Evolutionary conservation across 768 basidiomycete genomes (phyloP), one percentile per base, ranked within the genome.

Genomic region (Pisolithus orientalis): DNA sequence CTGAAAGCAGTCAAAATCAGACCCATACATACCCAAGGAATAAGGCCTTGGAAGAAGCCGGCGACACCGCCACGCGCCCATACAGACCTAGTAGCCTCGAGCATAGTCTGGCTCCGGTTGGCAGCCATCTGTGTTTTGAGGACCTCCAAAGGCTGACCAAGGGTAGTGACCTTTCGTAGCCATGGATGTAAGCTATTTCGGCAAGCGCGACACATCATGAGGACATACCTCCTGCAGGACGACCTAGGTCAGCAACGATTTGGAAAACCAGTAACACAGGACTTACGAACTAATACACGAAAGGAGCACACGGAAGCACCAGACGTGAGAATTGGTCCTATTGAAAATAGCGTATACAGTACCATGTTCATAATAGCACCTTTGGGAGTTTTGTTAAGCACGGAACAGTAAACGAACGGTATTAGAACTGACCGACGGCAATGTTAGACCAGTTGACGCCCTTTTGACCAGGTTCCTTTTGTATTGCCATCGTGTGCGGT

Each of bases 301-400:
- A 37, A 50, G 34, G 31, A 37, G 6, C 29, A 47, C 31, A 27
- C 48, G 53, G 27, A n/a, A 24, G 50, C 39, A 34, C 52, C 27
- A 17, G 17, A 47, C 56, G 45, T 60, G 32, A 50, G 49, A 52
- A 39, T 47, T 28, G 39, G n/a, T n/a, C 50, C 7, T 5, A 42
- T 38, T 29, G 70, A 72, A 65, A 55, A 74, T 65, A 59, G 72
- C 74, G 66, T 69, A 57, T 53, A 66, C 61, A 62, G 14, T 74
- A 95, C 93, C 90, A 99, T 90, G 79, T 97, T 97, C 95, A 98
- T 97, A 65, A 96, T 92, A 55, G 76, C 94, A 72, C 94, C 94
- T 93, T 58, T 53, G 53, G 49, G 14, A 32, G 44, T 51, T 60
- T 24, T 60, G 56, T 59, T 62, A 29, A 67, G 47, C 49, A 51